These are phyloP conservation scores for Achaetomium macrosporum DNA, from an alignment of 2,329 filamentous ascomycete genomes.

Conservation along the genomic window DNA sequence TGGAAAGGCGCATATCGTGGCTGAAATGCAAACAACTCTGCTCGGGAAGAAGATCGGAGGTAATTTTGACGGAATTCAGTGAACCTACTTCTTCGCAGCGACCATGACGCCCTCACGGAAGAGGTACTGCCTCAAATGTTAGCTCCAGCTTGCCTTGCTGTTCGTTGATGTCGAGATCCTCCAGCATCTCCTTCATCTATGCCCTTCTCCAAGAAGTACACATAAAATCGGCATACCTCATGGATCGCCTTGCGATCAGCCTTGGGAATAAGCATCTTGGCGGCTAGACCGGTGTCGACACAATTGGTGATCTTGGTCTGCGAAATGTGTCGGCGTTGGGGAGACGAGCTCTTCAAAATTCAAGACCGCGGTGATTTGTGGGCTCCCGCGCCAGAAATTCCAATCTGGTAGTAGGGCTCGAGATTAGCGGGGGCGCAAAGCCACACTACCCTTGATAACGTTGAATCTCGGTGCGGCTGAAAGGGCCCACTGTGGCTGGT, in stretches of 20 bases:
- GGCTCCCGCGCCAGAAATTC: slow-evolving; percentile 25
- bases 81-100: slow-evolving; percentile 87
- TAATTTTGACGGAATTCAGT: slow-evolving; percentile 9
- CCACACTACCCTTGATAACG: slow-evolving; percentile 11
- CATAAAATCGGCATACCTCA: slow-evolving; percentile 43
- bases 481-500: slow-evolving; percentile 16
- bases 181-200: not conserved
- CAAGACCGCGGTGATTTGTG: slow-evolving; percentile 26
- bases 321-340: slow-evolving; percentile 36
- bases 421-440: slow-evolving; percentile 25
- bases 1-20: slow-evolving; percentile 8
- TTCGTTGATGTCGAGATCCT: slow-evolving; percentile 21
- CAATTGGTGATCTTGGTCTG: slow-evolving; percentile 45
- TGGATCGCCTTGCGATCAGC: slow-evolving; percentile 99
- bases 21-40: slow-evolving; percentile 4
- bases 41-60: not conserved
- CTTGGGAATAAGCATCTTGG: slow-evolving; percentile 97
- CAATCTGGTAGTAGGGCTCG: slow-evolving; percentile 25
- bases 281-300: slow-evolving; percentile 36
- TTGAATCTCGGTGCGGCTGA: slow-evolving; percentile 15
- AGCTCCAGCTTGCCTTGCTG: slow-evolving; percentile 14
- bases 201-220: slow-evolving; percentile 2
- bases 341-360: slow-evolving; percentile 27
- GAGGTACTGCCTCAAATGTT: slow-evolving; percentile 50
- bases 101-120: slow-evolving; percentile 91